These are phyloP conservation scores for Penicillium hordei DNA, from an alignment of 2,329 filamentous ascomycete species.

Conservation along the genomic window DNA sequence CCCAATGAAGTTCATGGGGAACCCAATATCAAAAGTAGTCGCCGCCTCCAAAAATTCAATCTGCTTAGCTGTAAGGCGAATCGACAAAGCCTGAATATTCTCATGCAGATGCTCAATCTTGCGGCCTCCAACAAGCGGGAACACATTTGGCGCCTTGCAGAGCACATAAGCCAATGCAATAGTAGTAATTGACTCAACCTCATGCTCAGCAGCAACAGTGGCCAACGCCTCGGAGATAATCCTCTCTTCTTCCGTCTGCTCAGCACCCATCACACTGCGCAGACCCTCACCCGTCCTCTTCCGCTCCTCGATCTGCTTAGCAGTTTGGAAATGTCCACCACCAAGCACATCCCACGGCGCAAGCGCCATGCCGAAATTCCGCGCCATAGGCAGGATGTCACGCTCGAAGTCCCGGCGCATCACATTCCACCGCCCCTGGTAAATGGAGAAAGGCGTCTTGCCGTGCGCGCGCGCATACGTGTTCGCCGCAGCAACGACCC, in stretches of 20 bases:
- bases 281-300: constrained; percentile 45
- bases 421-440: constrained; percentile 44
- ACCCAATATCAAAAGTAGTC: constrained; percentile 63
- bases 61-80: constrained; percentile 59
- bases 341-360: constrained; percentile 62
- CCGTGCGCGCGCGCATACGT: constrained; percentile 41
- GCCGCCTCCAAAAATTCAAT: constrained; percentile 66
- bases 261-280: constrained; percentile 28
- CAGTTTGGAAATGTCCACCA: constrained; percentile 52
- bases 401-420: constrained; percentile 43
- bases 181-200: constrained; percentile 57
- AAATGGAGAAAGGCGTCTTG: constrained; percentile 43
- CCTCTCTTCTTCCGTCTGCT: constrained; percentile 51
- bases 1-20: constrained; percentile 62
- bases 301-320: constrained; percentile 49
- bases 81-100: constrained; percentile 28
- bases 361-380: constrained; percentile 48
- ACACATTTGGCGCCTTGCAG: constrained; percentile 70
- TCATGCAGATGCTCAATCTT: constrained; percentile 65
- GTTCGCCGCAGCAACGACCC: constrained; percentile 43
- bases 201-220: constrained; percentile 59
- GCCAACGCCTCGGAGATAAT: constrained; percentile 59
- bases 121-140: constrained; percentile 70
- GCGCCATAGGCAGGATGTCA: constrained; percentile 45
- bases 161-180: constrained; percentile 73